Evolutionary conservation across 2,329 filamentous ascomycete genomes (phyloP), one percentile per base, ranked within the genome.

Genomic region (Aspergillus intermedius): DNA sequence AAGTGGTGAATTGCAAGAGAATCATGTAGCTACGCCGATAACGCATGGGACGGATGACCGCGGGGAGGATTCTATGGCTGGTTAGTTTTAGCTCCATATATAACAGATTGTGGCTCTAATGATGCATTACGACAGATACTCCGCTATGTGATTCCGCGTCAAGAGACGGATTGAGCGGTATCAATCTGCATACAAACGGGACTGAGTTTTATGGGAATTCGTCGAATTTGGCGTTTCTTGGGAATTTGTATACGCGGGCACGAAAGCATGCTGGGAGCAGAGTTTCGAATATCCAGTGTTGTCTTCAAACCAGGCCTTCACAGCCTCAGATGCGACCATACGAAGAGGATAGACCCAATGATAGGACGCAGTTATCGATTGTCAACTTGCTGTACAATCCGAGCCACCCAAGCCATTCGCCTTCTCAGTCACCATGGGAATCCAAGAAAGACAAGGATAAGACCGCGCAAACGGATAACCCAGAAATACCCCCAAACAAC

Each of bases 141-240:
- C 51, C 54, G 39, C 13, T 56, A 10, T 46, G 49, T 5, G 57
- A 59, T 41, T 55, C 54, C 0, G 50, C 56, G 22, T 55, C 54
- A 8, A 48, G 52, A 46, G 57, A 59, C 13, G 58, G 58, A 3
- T 34, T 63, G n/a, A 60, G 56, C 28, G 60, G 58, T 8, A 49
- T 60, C n/a, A 61, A 63, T 34, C 40, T 59, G 3, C 57, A 60
- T 19, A 62, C 60, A 8, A 62, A 58, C 41, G 58, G 60, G 22
- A 62, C 57, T 2, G 59, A 63, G 43, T 62, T 63, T 40, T 63
- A 62, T 41, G 60, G 60, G 10, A 58, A 54, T 23, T 61, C 59
- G 9, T 60, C 60, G 5, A 63, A 60, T 19, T n/a, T 63, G 9
- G 60, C 60, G 2, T 62, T 62, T 32, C 50, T 62, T 1, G 57